Evolutionary conservation across 1,284 basidiomycete genomes (phyloP).

Genomic region (Anthracocystis walkeri): DNA sequence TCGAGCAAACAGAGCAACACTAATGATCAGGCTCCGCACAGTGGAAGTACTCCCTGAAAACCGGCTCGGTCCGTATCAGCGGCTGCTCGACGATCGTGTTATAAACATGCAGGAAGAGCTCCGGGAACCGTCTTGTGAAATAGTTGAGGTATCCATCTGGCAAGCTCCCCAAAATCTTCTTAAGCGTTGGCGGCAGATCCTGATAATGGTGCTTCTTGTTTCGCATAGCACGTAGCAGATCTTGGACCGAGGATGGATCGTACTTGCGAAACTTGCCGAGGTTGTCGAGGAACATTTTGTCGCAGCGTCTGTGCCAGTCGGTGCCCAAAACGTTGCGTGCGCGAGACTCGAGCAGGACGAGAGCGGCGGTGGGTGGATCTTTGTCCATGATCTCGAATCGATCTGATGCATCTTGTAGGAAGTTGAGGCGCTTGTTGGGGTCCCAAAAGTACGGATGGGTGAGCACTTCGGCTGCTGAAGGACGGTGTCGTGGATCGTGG

Average conservation of each 20-base stretch:
- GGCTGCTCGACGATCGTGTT: constrained; percentile 76
- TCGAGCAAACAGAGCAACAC: background rate
- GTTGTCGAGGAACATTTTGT: constrained; percentile 90
- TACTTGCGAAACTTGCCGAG: constrained; percentile 95
- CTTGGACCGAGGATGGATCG: constrained; percentile 88
- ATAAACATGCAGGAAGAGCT: constrained; percentile 91
- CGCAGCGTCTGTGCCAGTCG: constrained; percentile 89
- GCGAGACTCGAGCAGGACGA: constrained; percentile 79
- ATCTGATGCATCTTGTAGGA: constrained; percentile 96
- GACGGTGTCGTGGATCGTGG: constrained; percentile 73
- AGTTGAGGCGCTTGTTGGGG: constrained; percentile 83
- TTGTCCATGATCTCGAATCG: constrained; percentile 91
- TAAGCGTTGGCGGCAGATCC: constrained; percentile 89
- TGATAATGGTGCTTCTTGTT: constrained; percentile 99
- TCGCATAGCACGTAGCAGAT: constrained; percentile 88
- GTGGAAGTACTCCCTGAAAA: constrained; percentile 59
- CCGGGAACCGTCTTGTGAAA: constrained; percentile 91
- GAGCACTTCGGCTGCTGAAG: constrained; percentile 85
- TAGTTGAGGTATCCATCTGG: constrained; percentile 92
- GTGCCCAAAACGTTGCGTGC: constrained; percentile 67
- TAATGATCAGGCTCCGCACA: constrained; percentile 51
- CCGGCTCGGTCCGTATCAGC: constrained; percentile 56
- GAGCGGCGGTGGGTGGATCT: constrained; percentile 83
- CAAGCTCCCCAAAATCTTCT: constrained; percentile 85
- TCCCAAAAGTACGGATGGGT: constrained; percentile 98